phyloP scores from a whole-genome alignment of 2,329 filamentous ascomycete species.

The Lecanicillium sp. region DNA sequence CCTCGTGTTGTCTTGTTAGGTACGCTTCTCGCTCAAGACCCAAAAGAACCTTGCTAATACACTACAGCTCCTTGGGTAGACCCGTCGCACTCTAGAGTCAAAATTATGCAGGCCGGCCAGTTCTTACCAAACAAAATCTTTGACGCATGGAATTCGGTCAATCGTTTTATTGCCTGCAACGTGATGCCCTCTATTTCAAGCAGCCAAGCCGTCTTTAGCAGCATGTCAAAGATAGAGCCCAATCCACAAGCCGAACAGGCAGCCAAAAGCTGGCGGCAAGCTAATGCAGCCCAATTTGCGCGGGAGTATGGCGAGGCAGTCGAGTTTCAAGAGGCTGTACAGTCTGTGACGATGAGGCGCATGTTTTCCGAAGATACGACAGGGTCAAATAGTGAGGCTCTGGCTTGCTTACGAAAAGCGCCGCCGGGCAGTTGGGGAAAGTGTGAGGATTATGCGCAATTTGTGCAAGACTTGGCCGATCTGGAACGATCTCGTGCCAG shows the following conservation, averaged over 20 bases:
- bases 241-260: slow-evolving; percentile 1
- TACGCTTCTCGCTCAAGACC: slow-evolving; percentile 1
- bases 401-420: slow-evolving; percentile 5
- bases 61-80: slow-evolving; percentile 11
- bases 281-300: neutral
- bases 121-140: slow-evolving; percentile 4
- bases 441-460: slow-evolving; percentile 4
- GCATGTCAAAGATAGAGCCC: neutral
- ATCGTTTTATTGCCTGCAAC: slow-evolving; percentile 5
- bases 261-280: slow-evolving; percentile 1
- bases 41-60: neutral
- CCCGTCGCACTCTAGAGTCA: slow-evolving; percentile 8
- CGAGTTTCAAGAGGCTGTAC: slow-evolving; percentile 2
- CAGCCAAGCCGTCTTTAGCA: slow-evolving; percentile 5
- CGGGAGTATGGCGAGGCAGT: slow-evolving; percentile 2
- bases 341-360: slow-evolving; percentile 4
- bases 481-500: neutral
- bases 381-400: slow-evolving; percentile 6
- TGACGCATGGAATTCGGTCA: slow-evolving; percentile 3
- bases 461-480: slow-evolving; percentile 2
- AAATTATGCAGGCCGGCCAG: slow-evolving; percentile 6
- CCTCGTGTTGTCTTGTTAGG: slow-evolving; percentile 15
- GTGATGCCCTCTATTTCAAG: slow-evolving; percentile 7
- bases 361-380: slow-evolving; percentile 6
- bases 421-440: slow-evolving; percentile 6